These are phyloP conservation scores for Tympanopsis confertula DNA, from an alignment of 2,329 filamentous ascomycete species.

Conservation along the genomic window DNA sequence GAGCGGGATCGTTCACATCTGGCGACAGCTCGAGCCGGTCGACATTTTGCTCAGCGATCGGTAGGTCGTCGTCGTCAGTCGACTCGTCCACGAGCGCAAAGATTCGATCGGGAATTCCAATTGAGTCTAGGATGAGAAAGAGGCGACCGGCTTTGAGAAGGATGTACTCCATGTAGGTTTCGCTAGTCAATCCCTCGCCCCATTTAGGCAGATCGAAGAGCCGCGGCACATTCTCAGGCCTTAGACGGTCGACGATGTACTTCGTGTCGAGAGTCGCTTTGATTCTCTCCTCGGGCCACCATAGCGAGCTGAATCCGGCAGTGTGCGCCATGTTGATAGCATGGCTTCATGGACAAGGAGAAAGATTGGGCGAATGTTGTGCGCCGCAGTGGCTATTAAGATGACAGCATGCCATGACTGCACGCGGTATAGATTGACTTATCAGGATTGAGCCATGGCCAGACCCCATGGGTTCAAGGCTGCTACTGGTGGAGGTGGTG, in stretches of 20 bases:
- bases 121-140: conserved; percentile 45
- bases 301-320: neutral
- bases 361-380: too few species aligned
- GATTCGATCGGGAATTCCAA: conserved; percentile 51
- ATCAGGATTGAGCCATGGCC: too few species aligned
- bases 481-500: too few species aligned
- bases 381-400: too few species aligned
- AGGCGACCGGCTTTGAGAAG: conserved; percentile 41
- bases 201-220: neutral
- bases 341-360: too few species aligned
- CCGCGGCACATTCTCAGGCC: neutral
- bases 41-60: conserved; percentile 40
- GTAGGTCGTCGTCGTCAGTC: conserved; percentile 49
- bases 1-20: conserved; percentile 24
- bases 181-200: neutral
- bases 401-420: too few species aligned
- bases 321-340: neutral
- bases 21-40: conserved; percentile 38
- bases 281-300: neutral
- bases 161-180: conserved; percentile 52
- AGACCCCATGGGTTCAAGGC: too few species aligned
- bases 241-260: neutral
- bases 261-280: neutral
- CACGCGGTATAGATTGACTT: too few species aligned
- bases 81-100: conserved; percentile 48